phyloP scores from a whole-genome alignment of 2,329 filamentous ascomycete species.

The Microcyclospora tardicrescens region DNA sequence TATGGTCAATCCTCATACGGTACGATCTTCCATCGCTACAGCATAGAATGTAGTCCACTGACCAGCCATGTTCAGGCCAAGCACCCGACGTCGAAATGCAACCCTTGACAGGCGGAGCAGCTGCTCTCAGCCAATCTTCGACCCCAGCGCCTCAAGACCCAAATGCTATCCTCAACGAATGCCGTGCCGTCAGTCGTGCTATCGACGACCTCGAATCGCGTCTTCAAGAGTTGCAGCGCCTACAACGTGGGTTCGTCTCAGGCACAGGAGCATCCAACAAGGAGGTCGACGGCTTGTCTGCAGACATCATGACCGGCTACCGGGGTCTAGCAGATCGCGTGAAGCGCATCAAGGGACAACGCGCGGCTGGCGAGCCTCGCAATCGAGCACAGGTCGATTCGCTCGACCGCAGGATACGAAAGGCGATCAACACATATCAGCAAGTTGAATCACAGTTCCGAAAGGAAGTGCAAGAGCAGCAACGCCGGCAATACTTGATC shows the following conservation, averaged over 20 bases:
- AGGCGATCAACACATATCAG: constrained; percentile 71
- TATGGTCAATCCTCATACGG: constrained; percentile 7
- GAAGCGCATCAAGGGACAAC: constrained; percentile 65
- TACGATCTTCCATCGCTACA: background rate
- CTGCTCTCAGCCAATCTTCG: constrained; percentile 11
- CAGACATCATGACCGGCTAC: constrained; percentile 74
- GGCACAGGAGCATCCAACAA: constrained; percentile 49
- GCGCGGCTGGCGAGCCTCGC: constrained; percentile 57
- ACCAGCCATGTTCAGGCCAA: background rate
- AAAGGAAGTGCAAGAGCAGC: constrained; percentile 67
- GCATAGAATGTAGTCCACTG: background rate
- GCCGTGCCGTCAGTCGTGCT: constrained; percentile 63
- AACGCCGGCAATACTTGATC: constrained; percentile 81
- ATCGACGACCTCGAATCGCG: constrained; percentile 63
- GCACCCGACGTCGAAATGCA: constrained; percentile 55
- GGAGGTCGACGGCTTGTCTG: constrained; percentile 59
- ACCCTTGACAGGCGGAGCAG: constrained; percentile 38
- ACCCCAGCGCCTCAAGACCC: constrained; percentile 37
- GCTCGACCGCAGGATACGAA: constrained; percentile 66
- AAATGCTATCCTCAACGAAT: constrained; percentile 73
- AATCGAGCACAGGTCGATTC: constrained; percentile 72
- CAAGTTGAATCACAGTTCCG: constrained; percentile 67
- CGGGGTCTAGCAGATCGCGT: constrained; percentile 66
- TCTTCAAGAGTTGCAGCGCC: constrained; percentile 55
- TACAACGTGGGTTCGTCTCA: constrained; percentile 60